These are phyloP conservation scores for Pseudotulostoma volvatum DNA, from an alignment of 495 filamentous ascomycete genomes.

Conservation along the genomic window DNA sequence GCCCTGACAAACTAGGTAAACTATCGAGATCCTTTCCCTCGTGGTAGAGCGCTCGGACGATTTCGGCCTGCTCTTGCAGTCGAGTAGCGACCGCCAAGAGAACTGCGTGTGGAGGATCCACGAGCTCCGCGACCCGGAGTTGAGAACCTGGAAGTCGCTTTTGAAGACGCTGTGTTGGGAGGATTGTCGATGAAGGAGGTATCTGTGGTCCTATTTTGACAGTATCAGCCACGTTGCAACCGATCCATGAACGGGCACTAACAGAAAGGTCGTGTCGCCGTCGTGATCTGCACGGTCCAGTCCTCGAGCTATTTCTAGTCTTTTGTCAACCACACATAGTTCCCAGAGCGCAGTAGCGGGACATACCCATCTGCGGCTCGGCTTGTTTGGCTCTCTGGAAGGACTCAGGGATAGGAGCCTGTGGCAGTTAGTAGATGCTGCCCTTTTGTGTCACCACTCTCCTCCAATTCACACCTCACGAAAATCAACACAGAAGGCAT, in stretches of 20 bases:
- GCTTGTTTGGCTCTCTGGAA: constrained; percentile 53
- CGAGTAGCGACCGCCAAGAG: constrained; percentile 24
- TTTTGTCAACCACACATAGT: not conserved
- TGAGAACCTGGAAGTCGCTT: constrained; percentile 44
- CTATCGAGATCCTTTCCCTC: constrained; percentile 24
- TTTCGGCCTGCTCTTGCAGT: constrained; percentile 22
- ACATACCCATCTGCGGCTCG: constrained; percentile 26
- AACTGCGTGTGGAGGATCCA: constrained; percentile 17
- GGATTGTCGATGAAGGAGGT: constrained; percentile 89
- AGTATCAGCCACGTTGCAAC: too few species aligned
- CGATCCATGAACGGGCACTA: constrained; percentile 12
- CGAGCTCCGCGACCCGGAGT: constrained; percentile 25
- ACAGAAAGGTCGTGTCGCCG: constrained; percentile 81
- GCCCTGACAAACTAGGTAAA: not conserved
- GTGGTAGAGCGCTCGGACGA: constrained; percentile 26
- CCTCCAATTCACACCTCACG: constrained; percentile 48
- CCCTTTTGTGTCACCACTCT: not conserved
- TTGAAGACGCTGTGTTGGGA: constrained; percentile 42
- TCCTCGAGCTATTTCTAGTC: not conserved
- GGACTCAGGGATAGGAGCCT: constrained; percentile 54
- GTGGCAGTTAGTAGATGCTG: constrained; percentile 3
- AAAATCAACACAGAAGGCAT: constrained; percentile 97
- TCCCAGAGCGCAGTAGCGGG: not conserved
- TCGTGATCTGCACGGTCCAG: constrained; percentile 20
- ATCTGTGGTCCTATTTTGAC: constrained; percentile 69